phyloP scores from a whole-genome alignment of 108 stramenopile genomes.

The Licmophora abbreviata region DNA sequence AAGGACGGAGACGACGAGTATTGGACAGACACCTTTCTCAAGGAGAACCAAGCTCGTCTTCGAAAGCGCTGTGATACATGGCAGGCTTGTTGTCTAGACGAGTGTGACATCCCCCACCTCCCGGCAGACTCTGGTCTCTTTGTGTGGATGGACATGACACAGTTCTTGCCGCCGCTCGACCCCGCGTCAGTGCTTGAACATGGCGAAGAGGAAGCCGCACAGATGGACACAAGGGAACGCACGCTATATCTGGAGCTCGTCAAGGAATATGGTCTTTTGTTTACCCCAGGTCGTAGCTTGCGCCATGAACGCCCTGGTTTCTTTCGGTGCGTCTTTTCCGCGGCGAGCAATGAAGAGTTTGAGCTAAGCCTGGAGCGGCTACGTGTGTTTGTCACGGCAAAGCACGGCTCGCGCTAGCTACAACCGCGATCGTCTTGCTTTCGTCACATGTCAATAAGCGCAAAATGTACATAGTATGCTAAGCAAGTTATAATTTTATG shows the following conservation, averaged over 20 bases:
- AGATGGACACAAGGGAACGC: constrained; percentile 52
- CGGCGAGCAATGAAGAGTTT: constrained; percentile 70
- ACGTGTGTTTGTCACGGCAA: constrained; percentile 20
- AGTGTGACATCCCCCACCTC: constrained; percentile 56
- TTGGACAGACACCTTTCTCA: constrained; percentile 50
- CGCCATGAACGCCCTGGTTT: constrained; percentile 73
- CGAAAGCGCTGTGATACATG: constrained; percentile 42
- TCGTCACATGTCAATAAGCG: too few relatives aligned
- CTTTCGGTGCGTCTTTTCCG: constrained; percentile 84
- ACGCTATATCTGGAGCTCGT: constrained; percentile 57
- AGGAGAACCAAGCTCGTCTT: constrained; percentile 43
- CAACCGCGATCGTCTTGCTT: too few relatives aligned
- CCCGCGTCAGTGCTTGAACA: background rate
- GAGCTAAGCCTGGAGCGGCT: constrained; percentile 57
- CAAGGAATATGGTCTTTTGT: constrained; percentile 66
- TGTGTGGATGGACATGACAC: constrained; percentile 77
- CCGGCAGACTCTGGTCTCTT: constrained; percentile 66
- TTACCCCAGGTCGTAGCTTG: constrained; percentile 82
- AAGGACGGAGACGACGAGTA: too few relatives aligned
- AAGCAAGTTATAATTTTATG: too few relatives aligned
- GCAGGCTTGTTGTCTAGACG: constrained; percentile 39
- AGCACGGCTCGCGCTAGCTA: too few relatives aligned
- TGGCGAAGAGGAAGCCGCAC: constrained; percentile 9
- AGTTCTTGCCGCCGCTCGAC: constrained; percentile 39
- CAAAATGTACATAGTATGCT: too few relatives aligned